Conservation (phyloP, 2,329 filamentous ascomycete species). For the Neoarthrinium moseri region DNA sequence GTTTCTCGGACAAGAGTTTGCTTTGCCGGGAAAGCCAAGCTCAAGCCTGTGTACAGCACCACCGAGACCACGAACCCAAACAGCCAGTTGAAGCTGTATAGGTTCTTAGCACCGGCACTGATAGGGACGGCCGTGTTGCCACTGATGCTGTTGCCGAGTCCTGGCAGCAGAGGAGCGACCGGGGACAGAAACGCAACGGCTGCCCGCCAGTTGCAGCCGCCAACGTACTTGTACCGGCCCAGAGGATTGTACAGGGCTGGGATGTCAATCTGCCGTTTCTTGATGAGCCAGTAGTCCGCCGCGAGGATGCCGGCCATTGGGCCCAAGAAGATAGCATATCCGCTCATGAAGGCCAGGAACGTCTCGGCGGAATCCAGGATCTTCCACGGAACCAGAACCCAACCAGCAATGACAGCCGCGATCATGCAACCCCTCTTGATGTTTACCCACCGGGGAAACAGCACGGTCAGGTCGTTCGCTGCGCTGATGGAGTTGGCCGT, state of each 20-base stretch:
- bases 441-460: slow-evolving; percentile 53
- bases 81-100: slow-evolving; percentile 67
- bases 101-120: slow-evolving; percentile 44
- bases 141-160: slow-evolving; percentile 41
- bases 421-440: slow-evolving; percentile 56
- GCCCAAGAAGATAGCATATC: slow-evolving; percentile 58
- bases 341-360: slow-evolving; percentile 65
- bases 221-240: slow-evolving; percentile 42
- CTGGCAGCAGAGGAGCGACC: slow-evolving; percentile 56
- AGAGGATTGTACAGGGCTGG: slow-evolving; percentile 33
- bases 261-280: slow-evolving; percentile 48
- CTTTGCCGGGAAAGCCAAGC: slow-evolving; percentile 44
- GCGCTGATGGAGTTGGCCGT: slow-evolving; percentile 54
- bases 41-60: slow-evolving; percentile 53
- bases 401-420: slow-evolving; percentile 51
- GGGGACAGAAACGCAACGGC: slow-evolving; percentile 55
- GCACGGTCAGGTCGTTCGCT: slow-evolving; percentile 55
- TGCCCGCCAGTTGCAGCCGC: slow-evolving; percentile 59
- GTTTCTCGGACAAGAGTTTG: slow-evolving; percentile 45
- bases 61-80: slow-evolving; percentile 58
- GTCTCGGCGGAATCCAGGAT: slow-evolving; percentile 58
- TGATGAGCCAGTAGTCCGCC: slow-evolving; percentile 59
- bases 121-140: slow-evolving; percentile 21
- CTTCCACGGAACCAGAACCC: slow-evolving; percentile 65
- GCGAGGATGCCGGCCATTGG: slow-evolving; percentile 62